Base-by-base conservation (phyloP, 768 basidiomycete genomes). In the Podaxis sp. region DNA sequence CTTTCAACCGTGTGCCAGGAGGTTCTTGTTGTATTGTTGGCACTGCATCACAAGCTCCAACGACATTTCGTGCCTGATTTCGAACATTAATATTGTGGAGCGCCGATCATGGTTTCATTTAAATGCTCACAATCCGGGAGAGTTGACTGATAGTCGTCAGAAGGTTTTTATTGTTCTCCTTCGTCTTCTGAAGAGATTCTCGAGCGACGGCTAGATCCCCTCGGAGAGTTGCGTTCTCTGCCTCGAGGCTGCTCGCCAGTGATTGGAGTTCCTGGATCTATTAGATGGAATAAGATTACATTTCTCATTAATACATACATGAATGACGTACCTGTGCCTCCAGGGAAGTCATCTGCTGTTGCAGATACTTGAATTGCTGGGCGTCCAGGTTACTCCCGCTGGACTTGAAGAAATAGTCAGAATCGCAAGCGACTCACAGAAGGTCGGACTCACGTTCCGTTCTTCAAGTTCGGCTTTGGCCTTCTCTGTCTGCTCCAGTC, bases 111-210 rank as follows among this genome's bases (percentile, higher is more conserved):
- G 12, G 22, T 38, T 12, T 24, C 17, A 17, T 25, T 37, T 43
- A 51, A 29, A 15, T 13, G 61, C 70, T 67, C 57, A 73, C 70
- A 46, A 71, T 70, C 37, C 59, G 66, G 47, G 71, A 71, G 24
- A 76, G 65, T 50, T 73, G 72, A 24, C 66, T 64, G 29, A 76
- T 71, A 50, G 72, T 74, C 13, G 64, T 50, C 37, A 69, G 61
- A 24, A 76, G 65, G 15, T 56, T 65, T 50, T 70, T 71, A 15
- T 72, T 71, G 38, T 60, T 71, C 17, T 71, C 72, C 59, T 74
- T 73, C 2, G 67, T 61, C 65, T 69, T 76, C 15, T 70, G 69
- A 15, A 76, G 67, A 52, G 66, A 73, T 41, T 69, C 71, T 17
- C 67, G 66, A 22, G 66, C 64, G 17, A 47, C 52, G 24, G 64